Evolutionary conservation across 2,329 filamentous ascomycete species (phyloP).

Genomic region (Apiospora rasikravindrae): DNA sequence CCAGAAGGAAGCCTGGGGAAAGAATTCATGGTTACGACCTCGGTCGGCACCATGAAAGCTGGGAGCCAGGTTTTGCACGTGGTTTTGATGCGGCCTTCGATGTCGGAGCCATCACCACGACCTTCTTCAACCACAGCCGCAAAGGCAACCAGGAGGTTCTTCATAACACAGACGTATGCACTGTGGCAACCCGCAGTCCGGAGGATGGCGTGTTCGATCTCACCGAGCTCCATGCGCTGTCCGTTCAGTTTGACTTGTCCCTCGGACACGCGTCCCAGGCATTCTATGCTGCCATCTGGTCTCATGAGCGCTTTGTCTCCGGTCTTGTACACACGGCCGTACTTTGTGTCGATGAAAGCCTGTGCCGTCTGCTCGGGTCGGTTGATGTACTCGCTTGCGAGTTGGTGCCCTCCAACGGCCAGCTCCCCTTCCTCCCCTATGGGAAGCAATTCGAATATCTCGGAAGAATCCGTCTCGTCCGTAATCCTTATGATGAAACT

Average conservation of each 20-base stretch:
- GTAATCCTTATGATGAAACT: slow-evolving; percentile 69
- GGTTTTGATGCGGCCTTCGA: slow-evolving; percentile 53
- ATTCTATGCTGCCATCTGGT: slow-evolving; percentile 34
- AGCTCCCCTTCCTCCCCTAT: slow-evolving; percentile 77
- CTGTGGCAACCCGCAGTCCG: slow-evolving; percentile 66
- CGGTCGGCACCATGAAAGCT: slow-evolving; percentile 80
- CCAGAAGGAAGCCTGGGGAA: slow-evolving; percentile 83
- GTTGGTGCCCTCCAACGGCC: slow-evolving; percentile 78
- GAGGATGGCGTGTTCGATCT: slow-evolving; percentile 65
- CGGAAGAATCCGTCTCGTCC: slow-evolving; percentile 31
- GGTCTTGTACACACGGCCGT: slow-evolving; percentile 38
- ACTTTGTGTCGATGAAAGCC: slow-evolving; percentile 69
- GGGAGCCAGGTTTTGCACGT: slow-evolving; percentile 79
- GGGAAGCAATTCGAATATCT: slow-evolving; percentile 60
- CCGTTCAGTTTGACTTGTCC: slow-evolving; percentile 56
- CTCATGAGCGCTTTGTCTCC: slow-evolving; percentile 39
- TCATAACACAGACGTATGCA: slow-evolving; percentile 70
- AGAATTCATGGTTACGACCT: slow-evolving; percentile 66
- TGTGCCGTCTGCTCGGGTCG: slow-evolving; percentile 74
- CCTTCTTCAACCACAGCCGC: slow-evolving; percentile 58
- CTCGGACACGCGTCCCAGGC: slow-evolving; percentile 59
- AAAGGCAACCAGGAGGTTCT: slow-evolving; percentile 75
- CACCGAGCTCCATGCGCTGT: slow-evolving; percentile 50
- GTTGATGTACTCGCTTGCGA: slow-evolving; percentile 84
- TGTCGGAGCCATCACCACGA: slow-evolving; percentile 29